Evolutionary conservation across 441 rosid species (phyloP).

Genomic region (Metrosideros polymorpha): DNA sequence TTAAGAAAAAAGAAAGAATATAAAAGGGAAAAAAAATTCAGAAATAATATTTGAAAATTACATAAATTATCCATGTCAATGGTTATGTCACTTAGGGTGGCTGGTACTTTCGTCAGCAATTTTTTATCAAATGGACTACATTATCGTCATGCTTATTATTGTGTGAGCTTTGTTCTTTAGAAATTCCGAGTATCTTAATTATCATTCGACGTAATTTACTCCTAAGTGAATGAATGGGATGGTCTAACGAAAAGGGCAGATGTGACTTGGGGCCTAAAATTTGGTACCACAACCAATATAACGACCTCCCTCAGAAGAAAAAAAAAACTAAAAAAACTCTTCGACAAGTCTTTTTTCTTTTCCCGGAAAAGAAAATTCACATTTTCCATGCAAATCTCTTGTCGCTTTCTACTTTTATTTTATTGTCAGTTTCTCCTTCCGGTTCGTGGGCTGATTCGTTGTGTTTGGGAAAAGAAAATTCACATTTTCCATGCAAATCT

Average conservation of each 20-base stretch:
- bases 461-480: neutral
- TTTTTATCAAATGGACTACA: rapidly evolving
- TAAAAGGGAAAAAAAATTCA: neutral
- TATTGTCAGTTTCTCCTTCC: neutral
- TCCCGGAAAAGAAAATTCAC: neutral
- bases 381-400: neutral
- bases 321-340: neutral
- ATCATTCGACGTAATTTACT: neutral
- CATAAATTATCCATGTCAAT: rapidly evolving
- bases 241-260: neutral
- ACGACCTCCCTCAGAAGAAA: neutral
- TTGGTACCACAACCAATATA: neutral
- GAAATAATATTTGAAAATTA: neutral
- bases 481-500: neutral
- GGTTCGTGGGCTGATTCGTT: neutral
- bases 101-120: no score
- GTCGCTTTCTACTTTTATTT: neutral
- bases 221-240: neutral
- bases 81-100: no score
- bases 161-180: neutral
- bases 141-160: no score
- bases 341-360: neutral
- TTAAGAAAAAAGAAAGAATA: neutral
- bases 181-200: neutral
- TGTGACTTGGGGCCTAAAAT: neutral